phyloP scores from a whole-genome alignment of 108 stramenopile genomes.

The Nitzschia sp. region DNA sequence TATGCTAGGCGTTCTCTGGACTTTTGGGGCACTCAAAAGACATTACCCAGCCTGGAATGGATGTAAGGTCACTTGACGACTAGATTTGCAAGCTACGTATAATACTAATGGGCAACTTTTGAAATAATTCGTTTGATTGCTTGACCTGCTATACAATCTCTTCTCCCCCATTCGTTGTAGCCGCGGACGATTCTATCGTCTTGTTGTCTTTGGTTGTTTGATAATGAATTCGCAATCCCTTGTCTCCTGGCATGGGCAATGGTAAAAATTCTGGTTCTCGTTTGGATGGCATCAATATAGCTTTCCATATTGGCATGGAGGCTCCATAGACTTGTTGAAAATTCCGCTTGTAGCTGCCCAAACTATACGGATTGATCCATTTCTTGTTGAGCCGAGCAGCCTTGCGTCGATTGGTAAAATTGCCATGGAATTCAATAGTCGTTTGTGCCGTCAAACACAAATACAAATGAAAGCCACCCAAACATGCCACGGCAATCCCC shows the following conservation, averaged over 20 bases:
- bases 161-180: no score
- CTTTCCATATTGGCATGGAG: slow-evolving; percentile 19
- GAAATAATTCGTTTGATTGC: no score
- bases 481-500: slow-evolving; percentile 66
- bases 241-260: slow-evolving; percentile 66
- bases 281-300: slow-evolving; percentile 59
- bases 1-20: no score
- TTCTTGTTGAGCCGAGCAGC: slow-evolving; percentile 35
- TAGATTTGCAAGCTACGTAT: no score
- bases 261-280: slow-evolving; percentile 88
- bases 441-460: slow-evolving; percentile 77
- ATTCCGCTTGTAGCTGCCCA: slow-evolving; percentile 70
- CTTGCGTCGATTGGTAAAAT: slow-evolving; percentile 51
- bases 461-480: slow-evolving; percentile 84
- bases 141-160: no score
- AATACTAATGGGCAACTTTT: no score
- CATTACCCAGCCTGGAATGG: no score
- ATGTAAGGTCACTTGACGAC: no score
- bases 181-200: no score
- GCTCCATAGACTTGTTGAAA: slow-evolving; percentile 79
- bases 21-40: no score
- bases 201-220: no score
- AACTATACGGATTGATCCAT: slow-evolving; percentile 80
- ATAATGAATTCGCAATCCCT: slow-evolving; percentile 19
- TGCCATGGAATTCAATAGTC: slow-evolving; percentile 93